Base-by-base conservation (phyloP, 768 basidiomycete species). In the Pleurotus platypus region DNA sequence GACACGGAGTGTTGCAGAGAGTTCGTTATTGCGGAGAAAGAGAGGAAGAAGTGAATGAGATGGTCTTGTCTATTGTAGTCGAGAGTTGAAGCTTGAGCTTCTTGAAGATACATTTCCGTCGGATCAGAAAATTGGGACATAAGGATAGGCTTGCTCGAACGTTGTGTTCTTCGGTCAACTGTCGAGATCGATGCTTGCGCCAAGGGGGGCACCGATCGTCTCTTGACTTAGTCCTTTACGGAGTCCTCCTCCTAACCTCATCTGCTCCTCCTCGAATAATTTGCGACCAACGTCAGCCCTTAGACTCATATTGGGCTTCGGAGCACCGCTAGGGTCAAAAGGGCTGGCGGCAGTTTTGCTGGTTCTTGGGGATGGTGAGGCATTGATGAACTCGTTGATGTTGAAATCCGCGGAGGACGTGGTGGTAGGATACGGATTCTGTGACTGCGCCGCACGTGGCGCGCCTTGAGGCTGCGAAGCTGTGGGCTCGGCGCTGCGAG, bases 331-430 rank as follows among this genome's bases (percentile, higher is more conserved):
- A 9, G 42, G 22, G 57, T 49, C 46, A 47, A 69, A 66, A 30
- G 64, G 72, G 8, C 64, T 64, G 46, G 69, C 64, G 1, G 66
- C 57, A 40, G 51, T 54, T 39, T 54, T 54, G 12, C 69, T 72
- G 13, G 77, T 68, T 11, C 77, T 73, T 4, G 85, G 84, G 2
- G 85, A 84, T 12, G 86, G 86, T 22, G 87, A 89, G 38, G 85
- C 84, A 62, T 90, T 84, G 65, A 89, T 82, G 66, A 83, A 90
- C 57, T 90, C 88, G 61, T 79, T 80, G 58, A 88, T 74, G 67
- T 88, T 86, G 70, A 90, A 88, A 13, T 80, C 69, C 63, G 70
- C 62, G 61, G 62, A 67, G 38, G 69, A 66, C 47, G 60, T 70
- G 24, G 74, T 73, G 2, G 73, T 73, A 5, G 74, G 73, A 43